Evolutionary conservation across 306 rosid genomes (phyloP).

Genomic region (Echinosophora koreensis): DNA sequence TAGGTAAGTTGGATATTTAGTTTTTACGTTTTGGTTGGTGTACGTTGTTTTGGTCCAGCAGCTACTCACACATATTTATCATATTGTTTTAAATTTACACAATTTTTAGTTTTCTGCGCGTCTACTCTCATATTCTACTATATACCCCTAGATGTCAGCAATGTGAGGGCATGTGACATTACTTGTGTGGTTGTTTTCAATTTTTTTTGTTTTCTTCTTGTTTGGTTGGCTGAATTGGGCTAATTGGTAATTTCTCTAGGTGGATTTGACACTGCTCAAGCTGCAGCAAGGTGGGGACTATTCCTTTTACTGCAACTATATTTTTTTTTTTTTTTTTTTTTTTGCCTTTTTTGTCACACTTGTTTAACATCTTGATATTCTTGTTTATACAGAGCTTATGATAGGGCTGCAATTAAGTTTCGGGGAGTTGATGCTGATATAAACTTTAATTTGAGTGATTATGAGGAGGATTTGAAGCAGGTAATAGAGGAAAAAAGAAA

Average conservation of each 20-base stretch:
- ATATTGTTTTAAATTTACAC: too few relatives aligned
- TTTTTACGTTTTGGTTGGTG: background rate
- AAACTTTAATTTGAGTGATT: slow-evolving; percentile 72
- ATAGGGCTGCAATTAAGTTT: slow-evolving; percentile 86
- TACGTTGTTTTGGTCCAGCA: background rate
- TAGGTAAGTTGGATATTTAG: slow-evolving; percentile 58
- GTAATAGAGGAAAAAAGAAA: slow-evolving; percentile 36
- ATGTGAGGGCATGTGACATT: too few relatives aligned
- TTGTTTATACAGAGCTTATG: slow-evolving; percentile 67
- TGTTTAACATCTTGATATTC: slow-evolving; percentile 26
- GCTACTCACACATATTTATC: background rate
- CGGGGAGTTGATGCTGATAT: slow-evolving; percentile 86
- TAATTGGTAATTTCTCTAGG: slow-evolving; percentile 51
- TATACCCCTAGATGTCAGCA: too few relatives aligned
- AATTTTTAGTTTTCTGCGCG: too few relatives aligned
- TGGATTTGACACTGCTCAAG: slow-evolving; percentile 83
- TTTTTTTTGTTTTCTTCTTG: background rate
- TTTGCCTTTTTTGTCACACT: background rate
- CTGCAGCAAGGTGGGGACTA: slow-evolving; percentile 75
- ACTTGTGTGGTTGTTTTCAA: background rate
- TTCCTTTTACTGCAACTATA: background rate
- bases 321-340: background rate
- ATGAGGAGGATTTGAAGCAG: slow-evolving; percentile 79
- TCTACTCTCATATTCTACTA: too few relatives aligned
- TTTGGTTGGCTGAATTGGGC: slow-evolving; percentile 7